Base-by-base conservation (phyloP, 2,329 filamentous ascomycete genomes). In the Pseudogymnoascus sp. region DNA sequence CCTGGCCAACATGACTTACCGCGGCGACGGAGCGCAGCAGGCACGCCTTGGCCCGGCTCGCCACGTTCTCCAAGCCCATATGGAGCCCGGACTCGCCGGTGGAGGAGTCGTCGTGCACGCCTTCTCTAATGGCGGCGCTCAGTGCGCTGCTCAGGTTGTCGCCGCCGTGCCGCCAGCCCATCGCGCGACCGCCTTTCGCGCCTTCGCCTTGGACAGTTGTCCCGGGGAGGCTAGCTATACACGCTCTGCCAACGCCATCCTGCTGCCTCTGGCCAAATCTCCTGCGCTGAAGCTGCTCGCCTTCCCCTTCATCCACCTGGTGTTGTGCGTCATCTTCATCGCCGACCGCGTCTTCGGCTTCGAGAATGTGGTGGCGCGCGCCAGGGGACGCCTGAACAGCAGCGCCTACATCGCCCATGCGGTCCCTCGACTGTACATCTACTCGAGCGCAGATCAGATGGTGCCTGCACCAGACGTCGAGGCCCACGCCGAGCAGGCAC, bases 101-200 rank as follows among this genome's bases (percentile, higher is more conserved):
- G 69, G 71, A 58, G 72, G 76, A 2, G 72, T 85, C 11, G 71
- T 84, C 16, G 69, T 82, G 1, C 82, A 85, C 62, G 73, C 75
- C 66, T 83, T 85, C 77, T 85, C 82, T 64, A 85, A 84, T 69
- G 84, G 82, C 0, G 83, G 83, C 12, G 80, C 77, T 14, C 82
- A 68, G 28, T 41, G 67, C 6, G 19, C 42, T 66, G 1, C 70
- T 67, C 35, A 64, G 41, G 4, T 63, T 71, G 4, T 60, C 65
- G 5, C 63, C 42, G 11, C 60, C 60, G 0, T 70, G 67, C 52
- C 49, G 59, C 4, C 52, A 61, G 1, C 8, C 39, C 5, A 19
- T 19, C 19, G 19, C 19, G 1, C 49, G 59, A 3, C 52, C 62
- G 1, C 8, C 39, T 4, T 65, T 65, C 3, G 62, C 62, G 58